These are phyloP conservation scores for Trichoderma endophyticum DNA, from an alignment of 2,329 filamentous ascomycete species.

Conservation along the genomic window DNA sequence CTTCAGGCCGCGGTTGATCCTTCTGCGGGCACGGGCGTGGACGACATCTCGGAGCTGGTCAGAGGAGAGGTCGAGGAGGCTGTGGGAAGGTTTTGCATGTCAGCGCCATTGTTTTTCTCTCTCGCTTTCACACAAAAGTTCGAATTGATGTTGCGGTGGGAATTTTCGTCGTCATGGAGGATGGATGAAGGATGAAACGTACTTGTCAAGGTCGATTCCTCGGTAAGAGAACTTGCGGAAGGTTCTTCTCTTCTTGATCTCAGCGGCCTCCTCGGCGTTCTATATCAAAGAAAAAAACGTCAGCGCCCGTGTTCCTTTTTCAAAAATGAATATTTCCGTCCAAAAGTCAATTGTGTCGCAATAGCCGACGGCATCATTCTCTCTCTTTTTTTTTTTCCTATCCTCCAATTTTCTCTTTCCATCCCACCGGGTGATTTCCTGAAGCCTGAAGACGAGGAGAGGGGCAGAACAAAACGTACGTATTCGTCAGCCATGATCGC, in stretches of 20 bases:
- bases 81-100: constrained; percentile 40
- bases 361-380: background rate
- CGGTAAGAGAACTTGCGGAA: constrained; percentile 99
- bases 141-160: background rate
- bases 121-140: background rate
- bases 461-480: constrained; percentile 55
- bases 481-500: constrained; percentile 86
- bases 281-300: constrained; percentile 37
- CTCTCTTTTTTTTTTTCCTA: constrained; percentile 9
- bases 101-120: background rate
- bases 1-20: constrained; percentile 99
- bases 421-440: background rate
- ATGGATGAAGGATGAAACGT: constrained; percentile 47
- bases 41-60: constrained; percentile 99
- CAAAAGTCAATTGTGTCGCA: constrained; percentile 1
- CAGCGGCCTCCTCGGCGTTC: constrained; percentile 97
- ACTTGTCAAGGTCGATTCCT: constrained; percentile 99
- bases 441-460: constrained; percentile 23
- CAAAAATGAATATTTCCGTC: background rate
- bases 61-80: constrained; percentile 96
- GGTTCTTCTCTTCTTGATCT: constrained; percentile 99
- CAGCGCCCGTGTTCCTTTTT: background rate
- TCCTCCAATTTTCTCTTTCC: constrained; percentile 11
- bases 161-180: background rate
- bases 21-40: constrained; percentile 95